Evolutionary conservation across 306 rosid species (phyloP), one percentile per base, ranked within the genome.

Genomic region (Fagus sylvatica): DNA sequence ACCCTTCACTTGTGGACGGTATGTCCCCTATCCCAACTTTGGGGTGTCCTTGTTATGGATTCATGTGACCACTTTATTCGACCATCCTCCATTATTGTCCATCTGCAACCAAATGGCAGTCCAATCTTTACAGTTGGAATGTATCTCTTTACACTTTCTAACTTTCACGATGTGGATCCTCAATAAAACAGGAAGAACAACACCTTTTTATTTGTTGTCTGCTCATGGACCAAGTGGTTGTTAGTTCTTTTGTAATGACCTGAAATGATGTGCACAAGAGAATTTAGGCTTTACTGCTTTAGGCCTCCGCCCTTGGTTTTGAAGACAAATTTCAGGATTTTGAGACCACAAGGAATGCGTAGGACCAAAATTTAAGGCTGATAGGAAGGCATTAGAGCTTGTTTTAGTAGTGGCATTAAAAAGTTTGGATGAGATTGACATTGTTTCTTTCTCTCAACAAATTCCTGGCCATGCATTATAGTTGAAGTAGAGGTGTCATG

Each of bases 11-110:
- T 46, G 51, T 2, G 51, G 51, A 15, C 2, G 51, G 51, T 46
- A 4, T 46, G 51, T 46, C 4, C 51, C 51, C 51, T 46, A 3
- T 46, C 0, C 51, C 51, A 46, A 46, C 15, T 46, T 46, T 46
- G 51, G 51, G 66, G 8, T 59, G 66, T 30, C 66, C 66, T 59
- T 11, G 7, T 10, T 59, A 15, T 46, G 11, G 51, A 46, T 53
- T 72, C 66, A 49, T 19, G 57, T 79, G 59, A 64, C 57, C 53
- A 10, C 68, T 30, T 73, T 51, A 42, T 37, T 69, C 42, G 55
- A 65, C 78, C 68, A 72, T 51, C 78, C 68, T 53, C 46, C 73
- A 53, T 64, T 72, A 72, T 72, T 72, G 73, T 34, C 41, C 19
- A 5, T 34, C 68, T 62, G 10, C 7, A 36, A 15, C 11, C 7